Evolutionary conservation across 768 basidiomycete species (phyloP).

Genomic region (Cantharellus anzutake): DNA sequence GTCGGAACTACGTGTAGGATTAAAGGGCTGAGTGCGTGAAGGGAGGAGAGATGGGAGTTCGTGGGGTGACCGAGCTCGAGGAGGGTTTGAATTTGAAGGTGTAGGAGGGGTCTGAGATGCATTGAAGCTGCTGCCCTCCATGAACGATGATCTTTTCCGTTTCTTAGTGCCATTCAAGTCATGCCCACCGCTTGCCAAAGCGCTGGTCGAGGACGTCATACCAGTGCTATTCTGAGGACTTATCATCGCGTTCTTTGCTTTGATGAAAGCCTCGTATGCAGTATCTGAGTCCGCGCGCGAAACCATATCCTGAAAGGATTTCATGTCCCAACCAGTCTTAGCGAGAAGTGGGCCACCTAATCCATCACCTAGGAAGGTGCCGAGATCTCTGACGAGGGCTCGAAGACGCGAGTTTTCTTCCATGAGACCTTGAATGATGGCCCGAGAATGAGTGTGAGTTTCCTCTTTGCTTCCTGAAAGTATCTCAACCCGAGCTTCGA

Average conservation of each 20-base stretch:
- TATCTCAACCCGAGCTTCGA: conserved; percentile 89
- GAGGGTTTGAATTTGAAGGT: not conserved
- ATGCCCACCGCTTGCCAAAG: not conserved
- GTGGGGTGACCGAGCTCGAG: not conserved
- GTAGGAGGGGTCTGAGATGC: not conserved
- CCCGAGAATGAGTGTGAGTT: conserved; percentile 61
- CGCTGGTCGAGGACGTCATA: not conserved
- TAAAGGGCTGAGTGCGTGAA: not conserved
- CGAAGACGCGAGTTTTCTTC: conserved; percentile 75
- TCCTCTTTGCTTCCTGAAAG: conserved; percentile 87
- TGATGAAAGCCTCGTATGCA: conserved; percentile 81
- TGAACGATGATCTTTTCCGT: not conserved
- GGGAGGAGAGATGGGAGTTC: not conserved
- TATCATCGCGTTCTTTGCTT: conserved; percentile 16
- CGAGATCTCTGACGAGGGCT: conserved; percentile 52
- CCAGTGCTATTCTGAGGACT: not conserved
- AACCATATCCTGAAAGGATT: conserved; percentile 63
- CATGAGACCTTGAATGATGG: conserved; percentile 71
- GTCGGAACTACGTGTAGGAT: not conserved
- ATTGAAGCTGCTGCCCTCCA: not conserved
- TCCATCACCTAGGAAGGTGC: conserved; percentile 75
- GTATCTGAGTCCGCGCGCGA: conserved; percentile 85
- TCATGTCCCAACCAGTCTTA: conserved; percentile 59
- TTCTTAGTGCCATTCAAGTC: not conserved
- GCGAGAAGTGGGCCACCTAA: conserved; percentile 47